These are phyloP conservation scores for Candida palmyrensis DNA, from an alignment of 805 yeast species.

Conservation along the genomic window DNA sequence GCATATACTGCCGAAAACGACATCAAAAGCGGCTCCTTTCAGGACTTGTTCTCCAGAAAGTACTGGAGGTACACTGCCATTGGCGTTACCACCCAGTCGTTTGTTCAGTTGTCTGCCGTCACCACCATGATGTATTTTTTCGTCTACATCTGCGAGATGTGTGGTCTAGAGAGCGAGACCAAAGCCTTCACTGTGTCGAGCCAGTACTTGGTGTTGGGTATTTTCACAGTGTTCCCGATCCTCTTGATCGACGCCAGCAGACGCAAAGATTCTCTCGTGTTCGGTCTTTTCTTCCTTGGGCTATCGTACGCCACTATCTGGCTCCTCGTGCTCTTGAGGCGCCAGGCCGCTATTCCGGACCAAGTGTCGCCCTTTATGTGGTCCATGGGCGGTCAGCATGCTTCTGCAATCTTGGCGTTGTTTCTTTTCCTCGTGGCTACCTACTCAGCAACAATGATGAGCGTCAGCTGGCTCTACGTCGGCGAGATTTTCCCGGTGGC, in stretches of 20 bases:
- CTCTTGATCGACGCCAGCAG: conserved; percentile 37
- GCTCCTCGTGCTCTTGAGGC: conserved; percentile 23
- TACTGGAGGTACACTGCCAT: conserved; percentile 30
- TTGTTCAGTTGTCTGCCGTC: conserved; percentile 44
- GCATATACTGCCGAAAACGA: conserved; percentile 17
- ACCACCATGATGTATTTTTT: conserved; percentile 40
- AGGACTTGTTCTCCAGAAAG: conserved; percentile 26
- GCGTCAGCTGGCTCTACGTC: conserved; percentile 47
- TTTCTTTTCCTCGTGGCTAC: conserved; percentile 42
- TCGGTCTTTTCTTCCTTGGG: conserved; percentile 37
- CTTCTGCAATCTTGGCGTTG: conserved; percentile 39
- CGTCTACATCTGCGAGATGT: conserved; percentile 42
- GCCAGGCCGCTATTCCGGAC: conserved; percentile 10
- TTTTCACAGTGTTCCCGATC: conserved; percentile 42
- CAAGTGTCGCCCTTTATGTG: conserved; percentile 28
- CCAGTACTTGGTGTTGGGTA: conserved; percentile 33
- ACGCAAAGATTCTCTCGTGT: conserved; percentile 42
- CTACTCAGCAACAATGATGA: conserved; percentile 40
- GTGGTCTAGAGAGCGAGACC: conserved; percentile 35
- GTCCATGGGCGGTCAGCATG: conserved; percentile 32
- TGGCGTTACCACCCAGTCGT: conserved; percentile 35
- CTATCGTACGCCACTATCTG: conserved; percentile 30
- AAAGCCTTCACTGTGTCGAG: conserved; percentile 30
- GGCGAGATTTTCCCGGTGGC: conserved; percentile 43
- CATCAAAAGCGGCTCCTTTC: conserved; percentile 16